phyloP scores from a whole-genome alignment of 176 grass and related monocot species.

The Oryza glumipatula region DNA sequence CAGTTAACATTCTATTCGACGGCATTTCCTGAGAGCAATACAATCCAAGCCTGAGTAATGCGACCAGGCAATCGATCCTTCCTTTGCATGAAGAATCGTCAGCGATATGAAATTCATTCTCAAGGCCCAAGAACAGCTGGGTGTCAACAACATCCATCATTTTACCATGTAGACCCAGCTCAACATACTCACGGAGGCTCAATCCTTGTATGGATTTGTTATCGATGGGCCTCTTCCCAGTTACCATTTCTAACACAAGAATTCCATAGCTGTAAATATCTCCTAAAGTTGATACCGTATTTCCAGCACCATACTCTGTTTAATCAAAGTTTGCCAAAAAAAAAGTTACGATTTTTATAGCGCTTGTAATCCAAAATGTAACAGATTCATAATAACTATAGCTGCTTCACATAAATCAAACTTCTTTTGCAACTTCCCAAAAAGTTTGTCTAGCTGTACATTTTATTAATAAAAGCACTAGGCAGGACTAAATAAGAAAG shows the following conservation, averaged over 20 bases:
- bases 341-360: not conserved
- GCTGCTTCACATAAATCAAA: no score
- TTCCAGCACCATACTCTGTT: constrained; percentile 37
- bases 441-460: not conserved
- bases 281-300: constrained; percentile 40
- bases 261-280: constrained; percentile 58
- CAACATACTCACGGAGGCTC: constrained; percentile 41
- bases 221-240: constrained; percentile 42
- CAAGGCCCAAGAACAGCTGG: not conserved
- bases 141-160: constrained; percentile 21
- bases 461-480: not conserved
- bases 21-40: constrained; percentile 19
- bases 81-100: not conserved
- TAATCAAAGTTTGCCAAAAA: not conserved
- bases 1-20: not conserved
- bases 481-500: not conserved
- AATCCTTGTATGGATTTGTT: not conserved
- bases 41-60: constrained; percentile 13
- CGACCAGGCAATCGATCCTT: not conserved
- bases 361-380: not conserved
- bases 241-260: constrained; percentile 49
- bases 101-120: not conserved
- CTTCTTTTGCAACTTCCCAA: no score
- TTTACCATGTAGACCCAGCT: not conserved
- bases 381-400: not conserved